Conservation (phyloP, 805 yeast genomes). For the Metahyphopichia silvanorum region DNA sequence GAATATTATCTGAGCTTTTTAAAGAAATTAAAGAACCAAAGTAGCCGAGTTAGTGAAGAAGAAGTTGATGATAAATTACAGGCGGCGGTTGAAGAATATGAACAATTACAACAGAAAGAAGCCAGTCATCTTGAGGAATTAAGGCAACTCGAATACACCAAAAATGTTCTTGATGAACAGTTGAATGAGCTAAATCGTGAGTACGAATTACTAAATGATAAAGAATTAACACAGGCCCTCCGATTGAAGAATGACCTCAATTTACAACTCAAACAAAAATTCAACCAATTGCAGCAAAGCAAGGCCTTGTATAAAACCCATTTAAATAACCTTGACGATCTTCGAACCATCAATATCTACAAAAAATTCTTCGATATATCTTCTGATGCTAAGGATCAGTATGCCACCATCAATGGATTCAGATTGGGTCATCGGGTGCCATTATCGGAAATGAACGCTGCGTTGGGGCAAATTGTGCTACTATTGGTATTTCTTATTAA, state of each 20-base stretch:
- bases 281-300: constrained; percentile 58
- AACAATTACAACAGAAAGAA: constrained; percentile 39
- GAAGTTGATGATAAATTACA: constrained; percentile 36
- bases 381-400: constrained; percentile 61
- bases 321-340: constrained; percentile 61
- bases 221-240: constrained; percentile 46
- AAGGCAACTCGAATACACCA: constrained; percentile 38
- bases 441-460: constrained; percentile 91
- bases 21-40: constrained; percentile 51
- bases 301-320: constrained; percentile 62
- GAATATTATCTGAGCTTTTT: constrained; percentile 74
- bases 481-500: constrained; percentile 62
- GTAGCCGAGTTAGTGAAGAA: constrained; percentile 7
- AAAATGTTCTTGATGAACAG: constrained; percentile 46
- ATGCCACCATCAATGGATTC: constrained; percentile 84
- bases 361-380: constrained; percentile 81
- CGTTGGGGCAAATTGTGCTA: constrained; percentile 78
- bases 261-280: constrained; percentile 47
- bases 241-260: constrained; percentile 53
- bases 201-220: constrained; percentile 26
- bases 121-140: constrained; percentile 28
- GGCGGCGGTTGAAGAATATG: constrained; percentile 45
- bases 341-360: constrained; percentile 77
- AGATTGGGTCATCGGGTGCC: constrained; percentile 77
- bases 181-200: constrained; percentile 43